Evolutionary conservation across 441 rosid genomes (phyloP).

Genomic region (Eutrema salsugineum): DNA sequence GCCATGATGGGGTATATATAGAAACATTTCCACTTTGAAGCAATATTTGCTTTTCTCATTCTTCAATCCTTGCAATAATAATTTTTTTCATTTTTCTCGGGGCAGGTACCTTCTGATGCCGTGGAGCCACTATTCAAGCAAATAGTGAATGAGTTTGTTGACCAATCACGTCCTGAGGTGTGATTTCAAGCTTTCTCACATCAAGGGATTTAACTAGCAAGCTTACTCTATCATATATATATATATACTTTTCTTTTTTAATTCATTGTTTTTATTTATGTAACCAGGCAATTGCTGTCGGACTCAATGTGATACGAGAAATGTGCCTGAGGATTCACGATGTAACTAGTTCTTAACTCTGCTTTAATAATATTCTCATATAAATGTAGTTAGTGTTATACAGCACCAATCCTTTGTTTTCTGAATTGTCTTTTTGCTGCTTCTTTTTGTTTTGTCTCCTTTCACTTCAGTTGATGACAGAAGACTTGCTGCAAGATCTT

Average conservation of each 20-base stretch:
- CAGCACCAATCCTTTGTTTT: background rate
- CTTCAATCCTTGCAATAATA: background rate
- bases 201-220: background rate
- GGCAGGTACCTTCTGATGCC: constrained; percentile 94
- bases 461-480: constrained; percentile 83
- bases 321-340: constrained; percentile 89
- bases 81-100: constrained; percentile 5
- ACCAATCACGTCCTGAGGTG: constrained; percentile 88
- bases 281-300: constrained; percentile 82
- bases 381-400: background rate
- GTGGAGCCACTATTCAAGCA: constrained; percentile 90
- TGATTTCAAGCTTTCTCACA: constrained; percentile 7
- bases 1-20: constrained; percentile 86
- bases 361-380: background rate
- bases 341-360: constrained; percentile 41
- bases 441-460: background rate
- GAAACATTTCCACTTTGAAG: constrained; percentile 18
- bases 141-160: constrained; percentile 91
- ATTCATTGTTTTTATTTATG: constrained; percentile 6
- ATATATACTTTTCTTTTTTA: background rate
- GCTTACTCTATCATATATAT: background rate
- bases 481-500: constrained; percentile 93
- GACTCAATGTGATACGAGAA: constrained; percentile 86
- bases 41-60: background rate
- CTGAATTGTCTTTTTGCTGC: constrained; percentile 8